Percentiles rank a stretch among this genome's conserved stretches.
Conservation (phyloP, 345 rosid genomes). For the Hibiscus mutabilis region DNA sequence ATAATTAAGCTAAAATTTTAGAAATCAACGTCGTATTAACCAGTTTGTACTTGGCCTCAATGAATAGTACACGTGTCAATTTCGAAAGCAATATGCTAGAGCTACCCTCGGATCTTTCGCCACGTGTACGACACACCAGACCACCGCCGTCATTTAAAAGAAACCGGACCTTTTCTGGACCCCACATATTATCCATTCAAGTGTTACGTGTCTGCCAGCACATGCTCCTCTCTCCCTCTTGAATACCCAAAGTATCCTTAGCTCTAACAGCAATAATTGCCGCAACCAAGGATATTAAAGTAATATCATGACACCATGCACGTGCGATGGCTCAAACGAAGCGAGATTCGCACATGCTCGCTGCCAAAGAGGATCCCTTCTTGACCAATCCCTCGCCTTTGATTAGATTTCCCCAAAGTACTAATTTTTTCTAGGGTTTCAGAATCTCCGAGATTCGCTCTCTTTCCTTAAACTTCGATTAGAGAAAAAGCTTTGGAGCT, state of each 20-base stretch:
- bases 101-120: constrained; percentile 14
- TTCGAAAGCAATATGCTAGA: background rate
- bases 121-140: constrained; percentile 26
- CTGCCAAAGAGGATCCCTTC: constrained; percentile 14
- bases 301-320: constrained; percentile 3
- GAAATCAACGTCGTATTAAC: too few relatives aligned
- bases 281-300: background rate
- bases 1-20: too few relatives aligned
- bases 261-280: background rate
- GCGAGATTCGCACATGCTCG: constrained; percentile 26
- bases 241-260: constrained; percentile 2
- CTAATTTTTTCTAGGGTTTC: constrained; percentile 27
- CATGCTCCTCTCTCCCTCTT: constrained; percentile 7
- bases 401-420: background rate
- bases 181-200: constrained; percentile 29
- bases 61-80: constrained; percentile 20
- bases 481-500: background rate
- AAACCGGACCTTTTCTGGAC: background rate
- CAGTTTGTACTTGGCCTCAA: too few relatives aligned
- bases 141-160: constrained; percentile 29
- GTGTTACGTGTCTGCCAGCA: constrained; percentile 19
- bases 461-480: background rate
- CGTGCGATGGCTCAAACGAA: constrained; percentile 2
- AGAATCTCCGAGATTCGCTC: constrained; percentile 17
- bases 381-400: background rate